A percentile compares a stretch with the other conserved stretches of the same genome.
Conservation (phyloP, 108 stramenopile genomes). For the Poteriospumella lacustris region DNA sequence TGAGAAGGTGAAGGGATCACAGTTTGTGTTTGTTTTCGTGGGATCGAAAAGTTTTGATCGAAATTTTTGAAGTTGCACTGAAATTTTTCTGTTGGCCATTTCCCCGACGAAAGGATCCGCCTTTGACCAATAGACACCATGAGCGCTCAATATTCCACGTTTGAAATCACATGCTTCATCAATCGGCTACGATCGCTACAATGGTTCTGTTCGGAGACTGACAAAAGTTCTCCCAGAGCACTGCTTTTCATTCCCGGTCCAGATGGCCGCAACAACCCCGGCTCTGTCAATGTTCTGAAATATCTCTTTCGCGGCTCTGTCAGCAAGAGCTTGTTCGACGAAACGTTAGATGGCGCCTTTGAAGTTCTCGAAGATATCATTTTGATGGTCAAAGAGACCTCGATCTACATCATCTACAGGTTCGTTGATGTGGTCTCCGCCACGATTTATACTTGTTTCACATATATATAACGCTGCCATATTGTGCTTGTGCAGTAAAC, state of each 20-base stretch:
- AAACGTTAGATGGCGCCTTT: neutral
- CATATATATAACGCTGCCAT: neutral
- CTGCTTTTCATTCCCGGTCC: constrained; percentile 1
- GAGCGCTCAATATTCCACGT: too few species aligned
- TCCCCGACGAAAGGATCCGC: too few species aligned
- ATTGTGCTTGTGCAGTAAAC: neutral
- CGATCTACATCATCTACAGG: constrained; percentile 12
- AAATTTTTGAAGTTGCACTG: too few species aligned
- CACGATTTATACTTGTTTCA: neutral
- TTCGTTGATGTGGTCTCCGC: neutral
- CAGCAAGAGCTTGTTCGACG: constrained; percentile 8
- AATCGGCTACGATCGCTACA: neutral
- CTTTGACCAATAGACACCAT: too few species aligned
- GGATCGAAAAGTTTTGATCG: too few species aligned
- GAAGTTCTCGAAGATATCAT: constrained; percentile 20
- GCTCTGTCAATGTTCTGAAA: neutral
- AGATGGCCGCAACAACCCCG: neutral
- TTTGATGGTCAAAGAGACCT: neutral
- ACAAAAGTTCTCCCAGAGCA: neutral
- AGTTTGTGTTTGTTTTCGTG: too few species aligned
- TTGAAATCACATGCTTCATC: neutral
- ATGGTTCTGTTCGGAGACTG: neutral
- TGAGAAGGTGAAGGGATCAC: too few species aligned
- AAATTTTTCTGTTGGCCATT: too few species aligned
- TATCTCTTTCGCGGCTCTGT: constrained; percentile 25